phyloP scores from a whole-genome alignment of 2,329 filamentous ascomycete species.

The Colletotrichum sp. region DNA sequence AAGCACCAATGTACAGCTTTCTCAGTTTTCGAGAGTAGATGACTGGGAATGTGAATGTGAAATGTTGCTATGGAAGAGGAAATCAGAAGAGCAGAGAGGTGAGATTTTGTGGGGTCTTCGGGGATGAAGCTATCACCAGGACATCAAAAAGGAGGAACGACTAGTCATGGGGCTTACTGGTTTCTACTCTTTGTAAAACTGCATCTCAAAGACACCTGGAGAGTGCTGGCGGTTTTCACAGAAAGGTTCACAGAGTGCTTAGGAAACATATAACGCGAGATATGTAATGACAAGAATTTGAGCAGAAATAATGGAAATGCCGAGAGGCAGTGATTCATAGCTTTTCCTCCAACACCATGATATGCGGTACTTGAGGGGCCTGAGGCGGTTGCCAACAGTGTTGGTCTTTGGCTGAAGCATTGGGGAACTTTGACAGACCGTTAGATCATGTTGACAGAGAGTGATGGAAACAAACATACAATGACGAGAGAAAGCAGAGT shows the following conservation, averaged over 20 bases:
- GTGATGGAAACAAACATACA: neutral
- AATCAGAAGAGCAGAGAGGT: neutral
- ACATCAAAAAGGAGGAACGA: neutral
- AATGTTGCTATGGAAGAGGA: neutral
- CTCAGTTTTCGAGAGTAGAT: neutral
- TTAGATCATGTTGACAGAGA: neutral
- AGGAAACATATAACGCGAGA: neutral
- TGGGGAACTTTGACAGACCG: neutral
- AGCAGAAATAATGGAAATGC: neutral
- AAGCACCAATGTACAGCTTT: neutral
- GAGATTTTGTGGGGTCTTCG: neutral
- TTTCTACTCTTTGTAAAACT: neutral
- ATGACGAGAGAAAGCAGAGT: neutral
- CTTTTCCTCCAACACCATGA: neutral
- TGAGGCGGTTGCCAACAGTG: accelerated
- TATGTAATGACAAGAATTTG: neutral
- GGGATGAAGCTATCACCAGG: neutral
- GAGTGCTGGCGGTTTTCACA: neutral
- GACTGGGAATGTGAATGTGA: neutral
- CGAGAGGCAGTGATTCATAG: neutral
- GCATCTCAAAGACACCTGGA: neutral
- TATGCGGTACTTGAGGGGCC: neutral
- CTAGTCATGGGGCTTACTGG: accelerated
- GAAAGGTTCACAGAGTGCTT: neutral
- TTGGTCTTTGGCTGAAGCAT: neutral